A percentile compares a stretch with the other conserved stretches of the same genome.
Conservation (phyloP, 345 rosid species). For the Heritiera littoralis region DNA sequence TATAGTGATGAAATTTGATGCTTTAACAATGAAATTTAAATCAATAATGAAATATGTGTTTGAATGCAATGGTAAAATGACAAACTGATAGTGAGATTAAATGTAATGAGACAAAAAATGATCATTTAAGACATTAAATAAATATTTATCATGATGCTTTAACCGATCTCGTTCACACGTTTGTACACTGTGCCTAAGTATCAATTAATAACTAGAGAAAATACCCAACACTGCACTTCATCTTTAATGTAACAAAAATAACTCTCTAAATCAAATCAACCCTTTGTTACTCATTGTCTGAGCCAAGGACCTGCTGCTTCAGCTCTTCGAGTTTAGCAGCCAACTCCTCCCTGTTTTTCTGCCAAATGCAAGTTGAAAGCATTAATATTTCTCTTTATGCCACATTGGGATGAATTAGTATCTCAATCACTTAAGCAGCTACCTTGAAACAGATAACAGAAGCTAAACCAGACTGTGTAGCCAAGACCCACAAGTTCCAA, state of each 20-base stretch:
- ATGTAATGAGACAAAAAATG: no score
- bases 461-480: slow-evolving; percentile 76
- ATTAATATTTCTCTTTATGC: not conserved
- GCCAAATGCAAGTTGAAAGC: slow-evolving; percentile 17
- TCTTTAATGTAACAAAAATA: not conserved
- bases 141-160: slow-evolving; percentile 1
- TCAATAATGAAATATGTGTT: no score
- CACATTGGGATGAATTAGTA: not conserved
- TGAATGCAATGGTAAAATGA: no score
- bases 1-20: no score
- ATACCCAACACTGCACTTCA: slow-evolving; percentile 1
- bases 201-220: not conserved
- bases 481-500: slow-evolving; percentile 95
- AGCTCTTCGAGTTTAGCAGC: slow-evolving; percentile 59
- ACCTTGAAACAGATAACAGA: slow-evolving; percentile 86
- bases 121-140: not conserved
- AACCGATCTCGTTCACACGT: slow-evolving; percentile 16
- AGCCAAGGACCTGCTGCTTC: slow-evolving; percentile 69
- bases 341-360: slow-evolving; percentile 70
- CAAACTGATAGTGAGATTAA: no score
- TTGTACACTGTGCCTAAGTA: slow-evolving; percentile 18
- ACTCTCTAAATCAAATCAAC: not conserved
- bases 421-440: not conserved
- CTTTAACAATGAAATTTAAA: no score
- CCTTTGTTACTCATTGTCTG: slow-evolving; percentile 37